Base-by-base conservation (phyloP, 305 asterid genomes). In the Fraxinus latifolia region DNA sequence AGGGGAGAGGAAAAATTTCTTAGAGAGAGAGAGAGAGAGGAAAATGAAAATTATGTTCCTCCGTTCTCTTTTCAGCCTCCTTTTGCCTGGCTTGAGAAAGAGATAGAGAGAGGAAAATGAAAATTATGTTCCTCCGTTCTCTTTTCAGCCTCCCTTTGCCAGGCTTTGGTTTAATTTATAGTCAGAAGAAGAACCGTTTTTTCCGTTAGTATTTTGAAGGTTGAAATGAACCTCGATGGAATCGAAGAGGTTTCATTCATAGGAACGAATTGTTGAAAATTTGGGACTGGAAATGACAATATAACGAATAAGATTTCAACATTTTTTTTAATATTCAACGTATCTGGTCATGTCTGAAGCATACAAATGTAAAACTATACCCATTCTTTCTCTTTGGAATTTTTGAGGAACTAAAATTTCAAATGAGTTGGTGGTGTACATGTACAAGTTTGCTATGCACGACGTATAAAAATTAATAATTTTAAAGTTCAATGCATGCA, bases 171-270 rank as follows among this genome's bases (percentile, higher is more conserved):
- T 77, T 79, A 83, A 84, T 84, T 81, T 86, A 79, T 81, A 83
- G 37, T 76, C 34, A 60, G 82, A 47, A 33, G 70, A 78, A 53
- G 58, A 78, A 42, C 90, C 93, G 91, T 50, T 77, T 90, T 90
- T 85, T 75, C 32, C 84, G 94, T 80, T 86, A 67, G 86, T 37
- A 80, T 86, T 83, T 85, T 78, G 77, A 81, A 83, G 92, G 90
- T 79, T 44, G 70, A 5, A 73, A 23, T 25, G 73, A 65, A 65
- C 3, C 33, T 65, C 9, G 72, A 23, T 65, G 73, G 73, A 65
- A 65, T 25, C 33, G n/a, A 23, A 65, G 7, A 75, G 53, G 14
- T 73, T 73, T 14, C 21, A 12, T 9, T 65, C 34, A 25, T 23
- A 8, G 17, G 34, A 23, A 65, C 7, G 21, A 53, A 21, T 42